Percentiles rank a stretch among this genome's conserved stretches.
Conservation (phyloP, 1,284 basidiomycete species). For the Albatrellus sp. region DNA sequence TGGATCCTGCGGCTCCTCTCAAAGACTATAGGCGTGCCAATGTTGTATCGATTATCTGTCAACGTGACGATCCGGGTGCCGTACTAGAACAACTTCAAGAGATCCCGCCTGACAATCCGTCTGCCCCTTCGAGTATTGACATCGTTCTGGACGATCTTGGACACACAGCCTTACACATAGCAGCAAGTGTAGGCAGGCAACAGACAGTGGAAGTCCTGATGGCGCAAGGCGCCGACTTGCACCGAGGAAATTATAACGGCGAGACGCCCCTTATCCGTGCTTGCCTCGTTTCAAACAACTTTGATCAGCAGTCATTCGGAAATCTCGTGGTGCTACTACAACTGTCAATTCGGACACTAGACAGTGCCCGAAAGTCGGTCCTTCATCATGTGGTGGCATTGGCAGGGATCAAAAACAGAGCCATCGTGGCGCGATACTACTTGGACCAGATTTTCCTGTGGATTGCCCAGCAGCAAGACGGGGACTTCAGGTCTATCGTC, state of each 20-base stretch:
- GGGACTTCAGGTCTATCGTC: slow-evolving; percentile 70
- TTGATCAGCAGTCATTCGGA: slow-evolving; percentile 70
- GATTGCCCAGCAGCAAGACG: slow-evolving; percentile 62
- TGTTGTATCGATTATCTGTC: slow-evolving; percentile 51
- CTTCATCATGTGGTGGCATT: slow-evolving; percentile 92
- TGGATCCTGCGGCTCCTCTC: slow-evolving; percentile 43
- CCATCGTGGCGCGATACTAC: slow-evolving; percentile 80
- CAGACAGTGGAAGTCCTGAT: slow-evolving; percentile 59
- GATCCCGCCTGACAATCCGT: slow-evolving; percentile 35
- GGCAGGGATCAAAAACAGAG: slow-evolving; percentile 84
- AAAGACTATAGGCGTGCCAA: slow-evolving; percentile 51
- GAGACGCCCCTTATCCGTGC: slow-evolving; percentile 93
- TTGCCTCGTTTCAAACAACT: slow-evolving; percentile 82
- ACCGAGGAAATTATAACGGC: slow-evolving; percentile 86
- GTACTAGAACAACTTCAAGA: slow-evolving; percentile 57
- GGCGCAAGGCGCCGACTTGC: slow-evolving; percentile 68
- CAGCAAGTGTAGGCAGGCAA: slow-evolving; percentile 74
- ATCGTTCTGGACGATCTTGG: slow-evolving; percentile 86
- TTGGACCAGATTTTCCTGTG: slow-evolving; percentile 83
- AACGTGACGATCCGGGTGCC: slow-evolving; percentile 49
- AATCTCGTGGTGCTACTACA: slow-evolving; percentile 54
- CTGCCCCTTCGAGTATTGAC: slow-evolving; percentile 51
- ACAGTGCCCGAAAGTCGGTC: slow-evolving; percentile 81
- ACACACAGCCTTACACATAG: slow-evolving; percentile 91
- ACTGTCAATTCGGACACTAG: slow-evolving; percentile 77